These are phyloP conservation scores for Antarctomyces pellizariae DNA, from an alignment of 495 filamentous ascomycete species.

Conservation along the genomic window DNA sequence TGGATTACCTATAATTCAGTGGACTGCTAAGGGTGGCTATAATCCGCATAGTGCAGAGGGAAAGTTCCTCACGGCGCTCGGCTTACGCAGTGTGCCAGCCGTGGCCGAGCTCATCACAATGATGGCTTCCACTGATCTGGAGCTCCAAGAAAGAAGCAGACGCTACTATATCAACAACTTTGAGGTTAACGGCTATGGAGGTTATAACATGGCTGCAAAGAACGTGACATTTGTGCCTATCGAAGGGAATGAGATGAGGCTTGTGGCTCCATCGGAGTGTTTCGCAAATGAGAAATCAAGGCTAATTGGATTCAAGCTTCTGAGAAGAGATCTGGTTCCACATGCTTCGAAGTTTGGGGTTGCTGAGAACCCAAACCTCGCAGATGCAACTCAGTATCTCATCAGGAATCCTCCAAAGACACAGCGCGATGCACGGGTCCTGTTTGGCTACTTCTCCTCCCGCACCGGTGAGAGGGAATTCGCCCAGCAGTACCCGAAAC, in stretches of 20 bases:
- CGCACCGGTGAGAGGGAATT: conserved; percentile 54
- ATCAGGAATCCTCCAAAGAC: conserved; percentile 43
- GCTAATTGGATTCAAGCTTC: conserved; percentile 55
- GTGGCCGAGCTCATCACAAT: conserved; percentile 49
- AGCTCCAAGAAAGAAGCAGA: conserved; percentile 39
- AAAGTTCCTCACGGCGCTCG: conserved; percentile 44
- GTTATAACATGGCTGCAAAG: conserved; percentile 29
- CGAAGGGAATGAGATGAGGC: conserved; percentile 31
- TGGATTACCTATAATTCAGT: conserved; percentile 58
- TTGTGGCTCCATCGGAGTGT: conserved; percentile 52
- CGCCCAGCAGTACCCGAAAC: conserved; percentile 26
- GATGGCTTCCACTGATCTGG: conserved; percentile 37
- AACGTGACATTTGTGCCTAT: conserved; percentile 49
- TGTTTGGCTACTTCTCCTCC: conserved; percentile 66
- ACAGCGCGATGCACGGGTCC: conserved; percentile 32
- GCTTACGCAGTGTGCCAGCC: conserved; percentile 42
- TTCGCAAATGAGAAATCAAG: conserved; percentile 58
- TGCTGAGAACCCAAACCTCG: conserved; percentile 48
- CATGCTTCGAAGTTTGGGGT: conserved; percentile 75
- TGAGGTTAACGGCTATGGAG: conserved; percentile 47
- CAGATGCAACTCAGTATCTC: conserved; percentile 45
- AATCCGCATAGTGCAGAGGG: conserved; percentile 39
- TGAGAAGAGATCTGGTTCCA: conserved; percentile 43
- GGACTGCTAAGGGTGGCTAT: conserved; percentile 47
- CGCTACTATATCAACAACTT: conserved; percentile 66